These are phyloP conservation scores for Psilocybe tampanensis DNA, from an alignment of 768 basidiomycete genomes.

Conservation along the genomic window DNA sequence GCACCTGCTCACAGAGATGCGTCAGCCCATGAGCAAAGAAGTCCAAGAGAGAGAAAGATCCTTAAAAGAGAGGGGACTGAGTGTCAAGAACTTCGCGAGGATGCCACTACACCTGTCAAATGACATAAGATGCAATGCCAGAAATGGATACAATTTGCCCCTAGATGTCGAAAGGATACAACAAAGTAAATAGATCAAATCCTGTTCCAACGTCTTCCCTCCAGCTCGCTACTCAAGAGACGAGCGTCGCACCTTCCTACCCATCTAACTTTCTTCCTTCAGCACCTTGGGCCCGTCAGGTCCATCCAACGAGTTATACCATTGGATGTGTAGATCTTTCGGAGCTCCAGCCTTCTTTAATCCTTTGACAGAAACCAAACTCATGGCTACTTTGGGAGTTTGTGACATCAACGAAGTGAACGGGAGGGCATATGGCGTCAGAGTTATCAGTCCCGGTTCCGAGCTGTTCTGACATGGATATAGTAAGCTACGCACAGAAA, in stretches of 20 bases:
- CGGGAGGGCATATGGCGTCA: slow-evolving; percentile 48
- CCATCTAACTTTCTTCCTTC: slow-evolving; percentile 59
- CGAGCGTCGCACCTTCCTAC: slow-evolving; percentile 63
- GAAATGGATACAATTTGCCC: slow-evolving; percentile 7
- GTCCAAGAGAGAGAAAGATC: background rate
- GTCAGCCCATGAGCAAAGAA: background rate
- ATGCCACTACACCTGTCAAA: slow-evolving; percentile 8
- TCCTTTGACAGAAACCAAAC: slow-evolving; percentile 47
- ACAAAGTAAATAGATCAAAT: slow-evolving; percentile 30
- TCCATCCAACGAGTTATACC: slow-evolving; percentile 34
- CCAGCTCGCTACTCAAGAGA: slow-evolving; percentile 56
- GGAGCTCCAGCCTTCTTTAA: slow-evolving; percentile 60
- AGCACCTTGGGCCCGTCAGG: slow-evolving; percentile 33
- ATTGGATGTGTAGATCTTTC: slow-evolving; percentile 54
- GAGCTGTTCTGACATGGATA: slow-evolving; percentile 62
- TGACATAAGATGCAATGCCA: background rate
- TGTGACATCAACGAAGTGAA: slow-evolving; percentile 57
- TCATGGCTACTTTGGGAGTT: slow-evolving; percentile 47
- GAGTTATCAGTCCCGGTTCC: slow-evolving; percentile 59
- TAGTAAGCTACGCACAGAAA: slow-evolving; percentile 39
- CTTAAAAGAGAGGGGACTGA: slow-evolving; percentile 1
- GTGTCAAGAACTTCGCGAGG: slow-evolving; percentile 1
- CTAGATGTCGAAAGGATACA: background rate
- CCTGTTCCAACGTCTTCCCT: slow-evolving; percentile 51
- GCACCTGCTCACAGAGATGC: too few species aligned